phyloP scores from a whole-genome alignment of 2,329 filamentous ascomycete species.

The Alternaria sp. region DNA sequence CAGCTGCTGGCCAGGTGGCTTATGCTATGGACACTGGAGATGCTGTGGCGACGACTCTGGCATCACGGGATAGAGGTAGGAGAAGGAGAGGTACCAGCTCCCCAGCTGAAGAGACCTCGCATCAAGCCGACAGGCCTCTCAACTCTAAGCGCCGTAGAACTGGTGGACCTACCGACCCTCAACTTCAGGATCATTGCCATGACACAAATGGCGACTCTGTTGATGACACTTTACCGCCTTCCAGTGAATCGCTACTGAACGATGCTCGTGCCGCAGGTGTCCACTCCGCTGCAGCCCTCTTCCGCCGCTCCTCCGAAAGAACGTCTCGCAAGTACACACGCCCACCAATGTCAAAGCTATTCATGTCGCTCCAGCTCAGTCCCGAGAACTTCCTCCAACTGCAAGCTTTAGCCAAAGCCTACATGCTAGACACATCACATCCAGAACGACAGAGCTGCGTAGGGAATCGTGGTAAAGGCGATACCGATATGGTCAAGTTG shows the following conservation, averaged over 20 bases:
- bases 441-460: conserved; percentile 66
- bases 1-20: conserved; percentile 42
- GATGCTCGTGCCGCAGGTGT: conserved; percentile 61
- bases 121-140: conserved; percentile 15
- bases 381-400: conserved; percentile 65
- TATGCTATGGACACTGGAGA: conserved; percentile 27
- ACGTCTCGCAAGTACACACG: conserved; percentile 65
- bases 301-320: conserved; percentile 53
- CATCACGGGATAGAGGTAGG: conserved; percentile 33
- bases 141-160: conserved; percentile 35
- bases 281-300: conserved; percentile 62
- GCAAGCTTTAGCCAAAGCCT: conserved; percentile 64
- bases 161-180: conserved; percentile 29
- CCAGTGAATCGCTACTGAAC: conserved; percentile 33
- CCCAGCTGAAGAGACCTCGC: conserved; percentile 13
- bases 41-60: not conserved
- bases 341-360: conserved; percentile 66
- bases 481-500: conserved; percentile 65
- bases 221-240: conserved; percentile 22
- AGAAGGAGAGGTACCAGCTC: conserved; percentile 36
- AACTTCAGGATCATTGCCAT: conserved; percentile 17
- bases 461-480: conserved; percentile 63
- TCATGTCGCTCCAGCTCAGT: conserved; percentile 63
- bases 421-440: conserved; percentile 65
- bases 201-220: conserved; percentile 10